Percentiles rank a stretch among this genome's conserved stretches.
These are phyloP conservation scores for Chlamydomonas sphaeroides DNA, from an alignment of 139 green algal species.

Conservation along the genomic window DNA sequence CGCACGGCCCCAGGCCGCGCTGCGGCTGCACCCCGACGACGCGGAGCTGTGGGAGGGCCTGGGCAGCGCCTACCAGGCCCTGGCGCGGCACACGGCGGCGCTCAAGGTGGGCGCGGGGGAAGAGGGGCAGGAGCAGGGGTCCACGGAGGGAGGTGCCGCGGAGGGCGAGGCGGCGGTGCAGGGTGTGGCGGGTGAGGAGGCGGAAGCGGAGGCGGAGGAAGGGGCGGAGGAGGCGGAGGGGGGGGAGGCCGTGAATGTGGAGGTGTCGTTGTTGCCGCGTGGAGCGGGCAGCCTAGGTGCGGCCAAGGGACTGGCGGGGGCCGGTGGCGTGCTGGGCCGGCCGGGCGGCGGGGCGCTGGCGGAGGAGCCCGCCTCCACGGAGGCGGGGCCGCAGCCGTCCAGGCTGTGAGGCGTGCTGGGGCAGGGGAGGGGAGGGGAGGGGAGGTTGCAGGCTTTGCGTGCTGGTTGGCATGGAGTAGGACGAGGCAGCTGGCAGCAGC, in stretches of 20 bases:
- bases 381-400: too few relatives aligned
- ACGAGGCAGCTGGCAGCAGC: too few relatives aligned
- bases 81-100: slow-evolving; percentile 61
- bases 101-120: slow-evolving; percentile 57
- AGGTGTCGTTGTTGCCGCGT: background rate
- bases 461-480: too few relatives aligned
- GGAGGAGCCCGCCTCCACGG: too few relatives aligned
- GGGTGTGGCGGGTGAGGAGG: background rate
- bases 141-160: background rate
- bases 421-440: too few relatives aligned
- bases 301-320: too few relatives aligned
- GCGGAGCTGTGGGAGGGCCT: slow-evolving; percentile 78
- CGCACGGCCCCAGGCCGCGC: slow-evolving; percentile 40
- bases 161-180: background rate
- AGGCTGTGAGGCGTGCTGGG: too few relatives aligned
- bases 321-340: too few relatives aligned
- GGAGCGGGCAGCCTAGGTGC: too few relatives aligned
- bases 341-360: too few relatives aligned
- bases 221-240: background rate
- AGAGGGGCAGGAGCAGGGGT: background rate
- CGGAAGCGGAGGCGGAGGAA: background rate
- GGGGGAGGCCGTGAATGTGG: background rate
- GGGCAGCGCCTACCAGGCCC: slow-evolving; percentile 63
- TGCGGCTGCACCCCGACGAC: slow-evolving; percentile 49
- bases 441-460: too few relatives aligned